Evolutionary conservation across 495 filamentous ascomycete genomes (phyloP).

Genomic region (Penicillium taxi): DNA sequence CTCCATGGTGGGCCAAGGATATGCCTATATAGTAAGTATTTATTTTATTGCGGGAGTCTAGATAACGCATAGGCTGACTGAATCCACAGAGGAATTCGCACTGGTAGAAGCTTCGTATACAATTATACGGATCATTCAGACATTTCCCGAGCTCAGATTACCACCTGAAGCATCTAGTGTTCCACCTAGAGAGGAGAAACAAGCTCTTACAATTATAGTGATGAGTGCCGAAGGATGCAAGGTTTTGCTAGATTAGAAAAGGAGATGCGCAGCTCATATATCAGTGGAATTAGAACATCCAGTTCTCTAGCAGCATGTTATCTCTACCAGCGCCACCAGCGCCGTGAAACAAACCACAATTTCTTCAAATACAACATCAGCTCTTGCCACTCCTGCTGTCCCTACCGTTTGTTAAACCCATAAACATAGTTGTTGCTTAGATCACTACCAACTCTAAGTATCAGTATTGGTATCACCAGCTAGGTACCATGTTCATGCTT

Average conservation of each 20-base stretch:
- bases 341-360: slow-evolving; percentile 18
- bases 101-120: slow-evolving; percentile 42
- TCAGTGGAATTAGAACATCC: neutral
- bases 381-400: slow-evolving; percentile 28
- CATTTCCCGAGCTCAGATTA: neutral
- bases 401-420: neutral
- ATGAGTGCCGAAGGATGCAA: neutral
- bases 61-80: too few species aligned
- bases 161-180: neutral
- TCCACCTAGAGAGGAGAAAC: neutral
- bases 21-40: too few species aligned
- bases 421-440: neutral
- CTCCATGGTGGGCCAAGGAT: slow-evolving; percentile 58
- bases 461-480: slow-evolving; percentile 2
- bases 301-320: slow-evolving; percentile 11
- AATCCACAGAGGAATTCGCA: slow-evolving; percentile 54
- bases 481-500: slow-evolving; percentile 2
- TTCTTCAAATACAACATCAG: slow-evolving; percentile 16
- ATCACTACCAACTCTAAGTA: too few species aligned
- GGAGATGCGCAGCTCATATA: neutral
- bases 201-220: neutral
- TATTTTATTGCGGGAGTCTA: too few species aligned
- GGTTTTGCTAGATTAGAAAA: neutral
- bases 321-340: too few species aligned
- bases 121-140: slow-evolving; percentile 12